phyloP scores from a whole-genome alignment of 2,329 filamentous ascomycete genomes.

The Botrytis sinoallii region DNA sequence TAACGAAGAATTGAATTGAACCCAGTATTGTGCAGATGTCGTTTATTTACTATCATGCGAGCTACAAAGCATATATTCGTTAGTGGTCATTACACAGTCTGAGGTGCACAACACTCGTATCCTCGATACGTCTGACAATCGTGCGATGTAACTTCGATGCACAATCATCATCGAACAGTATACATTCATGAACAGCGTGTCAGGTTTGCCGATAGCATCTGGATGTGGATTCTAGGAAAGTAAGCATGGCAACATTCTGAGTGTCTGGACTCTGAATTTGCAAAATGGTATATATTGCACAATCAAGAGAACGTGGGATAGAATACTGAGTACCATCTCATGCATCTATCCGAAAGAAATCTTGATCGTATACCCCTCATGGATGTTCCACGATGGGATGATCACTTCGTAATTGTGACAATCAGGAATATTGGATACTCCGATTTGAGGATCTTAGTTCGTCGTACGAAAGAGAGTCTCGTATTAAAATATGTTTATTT shows the following conservation, averaged over 20 bases:
- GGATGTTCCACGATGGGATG: neutral
- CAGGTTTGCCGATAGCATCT: neutral
- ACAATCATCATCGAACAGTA: neutral
- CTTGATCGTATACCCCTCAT: neutral
- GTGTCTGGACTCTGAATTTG: neutral
- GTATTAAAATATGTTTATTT: neutral
- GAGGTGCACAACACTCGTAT: neutral
- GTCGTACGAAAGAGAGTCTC: neutral
- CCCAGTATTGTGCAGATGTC: rapidly evolving
- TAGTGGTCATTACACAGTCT: neutral
- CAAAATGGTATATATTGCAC: neutral
- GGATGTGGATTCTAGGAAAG: neutral
- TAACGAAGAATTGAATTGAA: neutral
- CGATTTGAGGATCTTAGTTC: neutral
- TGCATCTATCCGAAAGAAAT: neutral
- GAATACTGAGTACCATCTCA: neutral
- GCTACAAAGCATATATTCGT: neutral
- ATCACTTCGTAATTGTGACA: neutral
- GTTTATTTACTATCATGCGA: neutral
- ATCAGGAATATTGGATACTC: neutral
- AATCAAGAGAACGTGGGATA: neutral
- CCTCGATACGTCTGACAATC: neutral
- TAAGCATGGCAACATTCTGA: neutral
- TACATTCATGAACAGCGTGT: neutral
- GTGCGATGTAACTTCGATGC: neutral